Conservation (phyloP, 805 yeast species). For the Candida silvicultrix region DNA sequence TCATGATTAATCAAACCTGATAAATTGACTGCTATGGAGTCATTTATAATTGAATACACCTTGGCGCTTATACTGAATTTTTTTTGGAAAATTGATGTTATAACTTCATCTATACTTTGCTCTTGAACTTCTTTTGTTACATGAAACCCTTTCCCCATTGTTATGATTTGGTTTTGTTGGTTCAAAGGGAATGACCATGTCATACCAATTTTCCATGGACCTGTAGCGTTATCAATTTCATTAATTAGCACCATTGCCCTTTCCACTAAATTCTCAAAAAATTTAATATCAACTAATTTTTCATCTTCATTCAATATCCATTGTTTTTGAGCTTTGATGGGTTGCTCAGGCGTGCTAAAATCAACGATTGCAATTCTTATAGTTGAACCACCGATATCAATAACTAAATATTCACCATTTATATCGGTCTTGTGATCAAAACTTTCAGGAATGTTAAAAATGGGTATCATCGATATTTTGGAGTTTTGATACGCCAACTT, state of each 20-base stretch:
- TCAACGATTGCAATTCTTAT: conserved; percentile 30
- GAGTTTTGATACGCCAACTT: neutral
- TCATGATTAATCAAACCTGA: conserved; percentile 37
- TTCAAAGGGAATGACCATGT: conserved; percentile 55
- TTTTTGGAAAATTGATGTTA: conserved; percentile 28
- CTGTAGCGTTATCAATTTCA: no score
- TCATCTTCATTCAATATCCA: conserved; percentile 15
- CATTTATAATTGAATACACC: conserved; percentile 49
- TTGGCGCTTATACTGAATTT: conserved; percentile 23
- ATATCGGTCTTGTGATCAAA: neutral
- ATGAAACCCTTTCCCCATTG: conserved; percentile 58
- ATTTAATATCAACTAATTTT: conserved; percentile 33
- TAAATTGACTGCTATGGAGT: conserved; percentile 58
- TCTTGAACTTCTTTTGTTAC: conserved; percentile 34
- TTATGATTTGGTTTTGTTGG: conserved; percentile 33
- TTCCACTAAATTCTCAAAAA: conserved; percentile 33
- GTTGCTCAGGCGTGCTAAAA: neutral
- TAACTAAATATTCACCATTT: conserved; percentile 18
- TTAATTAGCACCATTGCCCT: conserved; percentile 13
- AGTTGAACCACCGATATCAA: conserved; percentile 58
- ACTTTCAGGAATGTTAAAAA: conserved; percentile 1
- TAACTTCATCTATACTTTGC: conserved; percentile 33
- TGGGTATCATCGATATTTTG: conserved; percentile 6
- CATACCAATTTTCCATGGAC: conserved; percentile 35
- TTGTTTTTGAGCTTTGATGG: neutral